These are phyloP conservation scores for Acacia pycnantha DNA, from an alignment of 331 rosid species.

Conservation along the genomic window DNA sequence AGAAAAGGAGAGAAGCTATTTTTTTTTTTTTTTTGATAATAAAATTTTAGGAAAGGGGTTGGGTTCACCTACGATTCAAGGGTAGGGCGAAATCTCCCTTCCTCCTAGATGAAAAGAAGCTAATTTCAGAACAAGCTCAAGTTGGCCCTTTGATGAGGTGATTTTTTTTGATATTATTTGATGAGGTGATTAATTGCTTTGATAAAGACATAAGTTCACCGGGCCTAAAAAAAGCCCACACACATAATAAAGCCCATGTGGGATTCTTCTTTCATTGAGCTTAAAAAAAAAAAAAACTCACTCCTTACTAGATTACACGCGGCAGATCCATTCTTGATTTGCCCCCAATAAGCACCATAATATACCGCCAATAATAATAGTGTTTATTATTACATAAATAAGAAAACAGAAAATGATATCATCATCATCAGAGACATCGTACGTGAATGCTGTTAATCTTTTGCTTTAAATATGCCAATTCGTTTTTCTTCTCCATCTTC, in stretches of 20 bases:
- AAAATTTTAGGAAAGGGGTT: no score
- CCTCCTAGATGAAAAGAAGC: no score
- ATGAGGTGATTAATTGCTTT: neutral
- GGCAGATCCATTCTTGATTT: no score
- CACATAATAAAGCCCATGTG: neutral
- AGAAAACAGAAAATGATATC: neutral
- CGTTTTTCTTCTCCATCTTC: neutral
- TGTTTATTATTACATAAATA: no score
- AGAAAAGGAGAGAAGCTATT: no score
- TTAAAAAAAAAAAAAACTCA: neutral
- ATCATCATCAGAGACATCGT: neutral
- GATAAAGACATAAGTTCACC: neutral
- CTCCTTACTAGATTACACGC: neutral
- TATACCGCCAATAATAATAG: no score
- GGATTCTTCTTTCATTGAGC: neutral
- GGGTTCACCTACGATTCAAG: no score
- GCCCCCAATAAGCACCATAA: no score
- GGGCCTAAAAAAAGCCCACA: neutral
- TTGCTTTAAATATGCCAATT: neutral
- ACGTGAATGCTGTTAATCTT: neutral
- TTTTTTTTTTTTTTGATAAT: no score
- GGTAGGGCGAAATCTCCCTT: no score
- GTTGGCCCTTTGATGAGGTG: neutral
- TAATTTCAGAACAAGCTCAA: no score
- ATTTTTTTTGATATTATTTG: no score